These are phyloP conservation scores for Hymenochaete sp. DNA, from an alignment of 1,284 basidiomycete species.

Conservation along the genomic window DNA sequence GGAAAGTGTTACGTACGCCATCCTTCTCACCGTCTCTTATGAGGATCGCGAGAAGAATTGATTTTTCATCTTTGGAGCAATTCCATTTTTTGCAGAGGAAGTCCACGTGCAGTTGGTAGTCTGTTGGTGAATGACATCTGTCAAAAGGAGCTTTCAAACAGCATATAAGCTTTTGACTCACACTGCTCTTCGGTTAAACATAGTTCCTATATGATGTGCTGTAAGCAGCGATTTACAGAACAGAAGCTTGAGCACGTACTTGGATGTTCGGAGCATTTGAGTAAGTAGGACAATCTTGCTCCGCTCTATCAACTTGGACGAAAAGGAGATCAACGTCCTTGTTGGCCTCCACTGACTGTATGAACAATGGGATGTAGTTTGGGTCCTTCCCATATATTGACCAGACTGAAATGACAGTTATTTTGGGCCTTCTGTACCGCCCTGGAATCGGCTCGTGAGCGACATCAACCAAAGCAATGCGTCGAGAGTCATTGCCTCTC, in stretches of 20 bases:
- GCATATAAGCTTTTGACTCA: no score
- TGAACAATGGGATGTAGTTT: constrained; percentile 15
- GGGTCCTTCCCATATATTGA: constrained; percentile 4
- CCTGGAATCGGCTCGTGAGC: not conserved
- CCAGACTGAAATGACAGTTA: constrained; percentile 16
- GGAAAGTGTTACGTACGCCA: not conserved
- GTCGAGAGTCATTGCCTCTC: no score
- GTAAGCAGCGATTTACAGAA: not conserved
- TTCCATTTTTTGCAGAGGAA: constrained; percentile 18
- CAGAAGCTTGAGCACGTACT: not conserved
- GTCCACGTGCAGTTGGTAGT: constrained; percentile 14
- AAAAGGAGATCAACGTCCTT: constrained; percentile 14
- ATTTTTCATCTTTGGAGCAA: constrained; percentile 12
- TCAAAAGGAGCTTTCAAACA: no score
- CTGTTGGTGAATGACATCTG: not conserved
- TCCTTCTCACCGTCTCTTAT: constrained; percentile 6
- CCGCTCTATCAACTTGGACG: constrained; percentile 11
- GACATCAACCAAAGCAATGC: no score
- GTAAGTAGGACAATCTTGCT: constrained; percentile 6
- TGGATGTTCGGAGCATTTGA: constrained; percentile 15
- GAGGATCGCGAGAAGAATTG: constrained; percentile 6
- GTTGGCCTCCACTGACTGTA: constrained; percentile 18
- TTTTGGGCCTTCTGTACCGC: constrained; percentile 9
- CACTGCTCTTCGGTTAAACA: constrained; percentile 15
- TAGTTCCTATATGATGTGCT: constrained; percentile 5